A percentile compares a stretch with the other conserved stretches of the same genome.
These are phyloP conservation scores for Fusarium avenaceum DNA, from an alignment of 2,329 filamentous ascomycete species.

Conservation along the genomic window DNA sequence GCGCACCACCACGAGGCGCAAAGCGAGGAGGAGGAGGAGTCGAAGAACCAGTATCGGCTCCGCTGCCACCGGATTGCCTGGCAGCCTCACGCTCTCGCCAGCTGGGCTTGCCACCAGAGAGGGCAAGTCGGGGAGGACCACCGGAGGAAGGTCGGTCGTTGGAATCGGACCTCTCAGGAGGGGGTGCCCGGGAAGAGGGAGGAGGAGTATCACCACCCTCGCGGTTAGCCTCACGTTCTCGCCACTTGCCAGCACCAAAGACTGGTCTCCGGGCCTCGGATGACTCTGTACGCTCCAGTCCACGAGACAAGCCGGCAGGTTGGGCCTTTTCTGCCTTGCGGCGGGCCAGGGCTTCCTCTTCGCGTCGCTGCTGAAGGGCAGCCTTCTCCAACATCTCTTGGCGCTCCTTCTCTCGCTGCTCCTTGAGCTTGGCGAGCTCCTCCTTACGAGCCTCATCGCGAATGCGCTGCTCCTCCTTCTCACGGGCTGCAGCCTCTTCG, in stretches of 20 bases:
- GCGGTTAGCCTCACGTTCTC: slow-evolving; percentile 56
- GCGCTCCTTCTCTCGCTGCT: slow-evolving; percentile 74
- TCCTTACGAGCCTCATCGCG: slow-evolving; percentile 85
- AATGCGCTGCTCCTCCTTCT: slow-evolving; percentile 86
- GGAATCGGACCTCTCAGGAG: slow-evolving; percentile 63
- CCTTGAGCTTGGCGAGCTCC: slow-evolving; percentile 75
- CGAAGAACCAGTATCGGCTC: slow-evolving; percentile 53
- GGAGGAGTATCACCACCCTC: slow-evolving; percentile 49
- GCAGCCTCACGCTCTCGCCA: slow-evolving; percentile 81
- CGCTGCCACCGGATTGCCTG: slow-evolving; percentile 55
- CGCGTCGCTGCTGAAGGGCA: slow-evolving; percentile 81
- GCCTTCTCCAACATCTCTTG: slow-evolving; percentile 76
- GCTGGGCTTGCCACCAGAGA: slow-evolving; percentile 70
- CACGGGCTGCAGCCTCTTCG: slow-evolving; percentile 82
- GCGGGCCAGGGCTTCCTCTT: slow-evolving; percentile 88
- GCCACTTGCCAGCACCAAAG: slow-evolving; percentile 59
- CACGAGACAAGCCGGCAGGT: slow-evolving; percentile 47
- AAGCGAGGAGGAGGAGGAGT: slow-evolving; percentile 59
- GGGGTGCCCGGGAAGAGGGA: slow-evolving; percentile 49
- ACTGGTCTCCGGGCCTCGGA: slow-evolving; percentile 52
- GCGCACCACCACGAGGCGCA: slow-evolving; percentile 56
- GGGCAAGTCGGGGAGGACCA: slow-evolving; percentile 72
- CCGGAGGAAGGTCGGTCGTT: slow-evolving; percentile 58
- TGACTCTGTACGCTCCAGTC: slow-evolving; percentile 49
- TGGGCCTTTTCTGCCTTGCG: slow-evolving; percentile 75